These are phyloP conservation scores for Quercus rubra DNA, from an alignment of 306 rosid genomes.

Conservation along the genomic window DNA sequence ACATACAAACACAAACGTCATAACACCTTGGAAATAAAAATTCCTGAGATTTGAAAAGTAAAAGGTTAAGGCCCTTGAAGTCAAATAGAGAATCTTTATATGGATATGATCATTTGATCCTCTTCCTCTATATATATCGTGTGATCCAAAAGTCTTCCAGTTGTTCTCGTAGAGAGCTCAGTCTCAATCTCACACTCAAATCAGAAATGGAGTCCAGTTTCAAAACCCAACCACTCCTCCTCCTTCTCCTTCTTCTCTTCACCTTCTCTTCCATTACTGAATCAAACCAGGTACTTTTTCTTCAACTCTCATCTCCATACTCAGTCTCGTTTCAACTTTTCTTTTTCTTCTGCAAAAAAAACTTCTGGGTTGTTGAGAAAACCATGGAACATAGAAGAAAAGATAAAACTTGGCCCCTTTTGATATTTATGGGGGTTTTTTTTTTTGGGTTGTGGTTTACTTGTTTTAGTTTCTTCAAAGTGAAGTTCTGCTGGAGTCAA, in stretches of 20 bases:
- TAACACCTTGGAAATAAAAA: too few relatives aligned
- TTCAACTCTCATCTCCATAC: neutral
- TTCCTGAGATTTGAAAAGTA: too few relatives aligned
- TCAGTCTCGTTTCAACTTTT: neutral
- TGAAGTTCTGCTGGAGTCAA: neutral
- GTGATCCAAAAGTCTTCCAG: too few relatives aligned
- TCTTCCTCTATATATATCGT: too few relatives aligned
- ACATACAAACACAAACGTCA: too few relatives aligned
- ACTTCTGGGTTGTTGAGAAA: conserved; percentile 8
- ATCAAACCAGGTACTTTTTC: conserved; percentile 49
- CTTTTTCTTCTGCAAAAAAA: neutral
- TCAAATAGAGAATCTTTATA: too few relatives aligned
- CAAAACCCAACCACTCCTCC: neutral
- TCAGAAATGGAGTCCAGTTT: neutral
- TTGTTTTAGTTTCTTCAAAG: neutral
- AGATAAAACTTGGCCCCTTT: neutral
- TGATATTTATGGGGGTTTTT: neutral
- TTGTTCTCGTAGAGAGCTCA: neutral
- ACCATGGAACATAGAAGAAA: neutral
- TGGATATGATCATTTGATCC: too few relatives aligned
- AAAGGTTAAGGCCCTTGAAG: too few relatives aligned
- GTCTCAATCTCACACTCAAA: too few relatives aligned
- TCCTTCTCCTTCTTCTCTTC: conserved; percentile 15
- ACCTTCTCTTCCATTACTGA: conserved; percentile 29
- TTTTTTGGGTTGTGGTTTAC: too few relatives aligned